A percentile compares a stretch with the other conserved stretches of the same genome.
Conservation (phyloP, 331 rosid genomes). For the Dryas integrifolia region DNA sequence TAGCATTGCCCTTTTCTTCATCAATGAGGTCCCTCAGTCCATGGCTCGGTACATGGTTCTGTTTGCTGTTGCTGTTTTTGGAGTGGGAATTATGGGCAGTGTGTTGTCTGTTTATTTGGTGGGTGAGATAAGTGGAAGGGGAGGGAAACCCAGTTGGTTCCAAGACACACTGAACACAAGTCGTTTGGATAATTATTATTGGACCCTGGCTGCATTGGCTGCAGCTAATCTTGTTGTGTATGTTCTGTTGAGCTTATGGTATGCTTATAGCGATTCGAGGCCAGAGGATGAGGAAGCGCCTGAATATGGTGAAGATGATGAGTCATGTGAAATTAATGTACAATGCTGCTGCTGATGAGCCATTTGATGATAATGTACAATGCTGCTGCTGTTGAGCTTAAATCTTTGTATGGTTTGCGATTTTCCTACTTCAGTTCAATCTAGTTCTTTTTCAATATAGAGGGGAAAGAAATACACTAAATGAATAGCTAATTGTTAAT, state of each 20-base stretch:
- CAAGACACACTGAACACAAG: constrained; percentile 29
- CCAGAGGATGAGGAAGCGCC: not conserved
- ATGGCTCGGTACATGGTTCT: not conserved
- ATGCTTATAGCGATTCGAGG: not conserved
- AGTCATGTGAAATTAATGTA: too few species aligned
- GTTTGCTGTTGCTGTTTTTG: constrained; percentile 9
- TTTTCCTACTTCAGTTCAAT: too few species aligned
- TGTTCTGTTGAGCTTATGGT: constrained; percentile 3
- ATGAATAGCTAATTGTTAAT: too few species aligned
- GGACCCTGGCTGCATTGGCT: constrained; percentile 20
- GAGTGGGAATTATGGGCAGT: constrained; percentile 28
- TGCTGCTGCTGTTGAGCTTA: too few species aligned
- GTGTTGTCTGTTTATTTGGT: constrained; percentile 14
- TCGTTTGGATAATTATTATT: constrained; percentile 36
- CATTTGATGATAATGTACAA: too few species aligned
- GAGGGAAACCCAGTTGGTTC: constrained; percentile 36
- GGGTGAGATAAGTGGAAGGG: constrained; percentile 18
- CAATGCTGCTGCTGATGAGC: too few species aligned
- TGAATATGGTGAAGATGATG: not conserved
- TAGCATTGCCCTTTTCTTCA: constrained; percentile 13
- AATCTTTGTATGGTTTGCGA: too few species aligned
- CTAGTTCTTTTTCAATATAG: too few species aligned
- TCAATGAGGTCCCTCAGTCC: constrained; percentile 6
- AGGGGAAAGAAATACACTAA: too few species aligned
- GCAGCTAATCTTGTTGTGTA: constrained; percentile 22